Base-by-base conservation (phyloP, 495 filamentous ascomycete species). In the Penicillium canariense region DNA sequence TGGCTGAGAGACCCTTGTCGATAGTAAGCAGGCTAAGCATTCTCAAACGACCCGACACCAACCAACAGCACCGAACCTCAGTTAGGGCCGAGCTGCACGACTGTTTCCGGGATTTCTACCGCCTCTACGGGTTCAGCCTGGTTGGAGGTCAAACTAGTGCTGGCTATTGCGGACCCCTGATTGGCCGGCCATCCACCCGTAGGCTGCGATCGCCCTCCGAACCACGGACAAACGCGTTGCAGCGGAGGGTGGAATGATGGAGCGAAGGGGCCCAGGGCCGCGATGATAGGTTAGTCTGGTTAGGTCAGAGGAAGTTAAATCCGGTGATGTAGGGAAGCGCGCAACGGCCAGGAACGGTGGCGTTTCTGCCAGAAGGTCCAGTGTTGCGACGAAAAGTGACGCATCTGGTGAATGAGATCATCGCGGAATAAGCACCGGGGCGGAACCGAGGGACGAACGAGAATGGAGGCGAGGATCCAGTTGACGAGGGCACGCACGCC, bases 391-490 rank as follows among this genome's bases (percentile, higher is more conserved):
- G 7, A 45, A 30, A 15, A 40, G 31, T 40, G 34, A 50, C 48
- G 48, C 48, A 50, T 50, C 34, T 11, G 27, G 54, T 55, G 49
- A 26, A 63, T 63, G 60, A 63, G 57, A 60, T 63, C 60, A 63
- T 58, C 28, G 35, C 46, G 20, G 58, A 36, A 17, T 25, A 43
- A 25, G n/a, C 45, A n/a, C 26, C 10, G 25, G 9, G 15, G 4
- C 20, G 45, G 45, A 35, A 15, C 31, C 46, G 20, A 22, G 25
- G 46, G 20, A 34, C 8, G 40, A 51, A 20, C 12, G 35, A 12
- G 28, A 15, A 18, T 51, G 31, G 48, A 51, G 42, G 31, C 48
- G 38, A 39, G 25, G 43, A 46, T 46, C 43, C 27, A 11, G 43
- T 26, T 26, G 25, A 31, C 28, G 25, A 27, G 30, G 17, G 43